Evolutionary conservation across 345 rosid genomes (phyloP), one percentile per base, ranked within the genome.

Genomic region (Geranium rotundifolium): DNA sequence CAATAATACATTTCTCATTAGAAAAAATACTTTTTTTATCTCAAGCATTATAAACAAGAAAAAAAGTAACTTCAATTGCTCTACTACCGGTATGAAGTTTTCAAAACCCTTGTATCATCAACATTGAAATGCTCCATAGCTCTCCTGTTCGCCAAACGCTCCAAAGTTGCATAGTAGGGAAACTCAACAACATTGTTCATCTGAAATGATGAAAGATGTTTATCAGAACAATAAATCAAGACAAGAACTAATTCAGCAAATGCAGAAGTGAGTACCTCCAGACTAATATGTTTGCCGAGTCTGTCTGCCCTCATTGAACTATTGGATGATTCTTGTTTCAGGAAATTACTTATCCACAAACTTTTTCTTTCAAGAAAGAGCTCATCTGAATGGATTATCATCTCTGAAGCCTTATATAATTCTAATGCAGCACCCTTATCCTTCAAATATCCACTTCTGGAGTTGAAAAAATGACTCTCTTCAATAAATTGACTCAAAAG

Each of bases 361-460:
- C 71, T 72, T 69, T 77, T 82, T 59, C 76, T 67, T 65, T 81
- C 77, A 19, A 88, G 72, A 66, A 76, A 58, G 59, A 65, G 63
- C 64, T 88, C 95, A 65, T 80, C 79, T 13, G 85, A 81, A 67
- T 73, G 62, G 29, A 76, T 61, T 37, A 75, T 56, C 54, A 83
- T 46, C 72, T 93, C 80, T 56, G 85, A 77, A 66, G 95, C 89
- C 76, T 68, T 88, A 71, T 71, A 81, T 61, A 93, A 67, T 75
- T 93, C 91, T 61, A 90, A 70, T 57, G 69, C 87, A 62, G 87
- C 74, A 64, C 61, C 30, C 23, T 66, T 75, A 65, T 85, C 82
- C 74, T 71, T 75, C 56, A 81, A 61, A 69, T 81, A 73, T 73
- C 99, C 92, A 71, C 75, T 76, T 49, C 80, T 70, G 41, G 90